Evolutionary conservation across 768 basidiomycete genomes (phyloP).

Genomic region (Flagelloscypha sp.): DNA sequence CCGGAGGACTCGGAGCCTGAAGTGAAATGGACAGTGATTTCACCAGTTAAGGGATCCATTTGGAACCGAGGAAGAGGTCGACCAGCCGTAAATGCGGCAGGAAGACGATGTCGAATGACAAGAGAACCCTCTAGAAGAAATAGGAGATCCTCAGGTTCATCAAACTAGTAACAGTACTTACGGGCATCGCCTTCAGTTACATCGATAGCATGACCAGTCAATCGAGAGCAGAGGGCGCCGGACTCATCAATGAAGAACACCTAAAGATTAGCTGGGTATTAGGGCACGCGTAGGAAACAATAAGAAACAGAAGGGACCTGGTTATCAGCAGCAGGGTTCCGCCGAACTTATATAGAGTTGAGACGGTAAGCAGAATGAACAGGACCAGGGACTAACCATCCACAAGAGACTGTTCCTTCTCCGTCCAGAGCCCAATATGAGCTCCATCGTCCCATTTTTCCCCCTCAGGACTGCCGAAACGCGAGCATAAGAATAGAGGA

Average conservation of each 20-base stretch:
- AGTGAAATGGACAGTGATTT: slow-evolving; percentile 53
- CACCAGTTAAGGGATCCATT: slow-evolving; percentile 43
- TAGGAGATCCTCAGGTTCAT: no score
- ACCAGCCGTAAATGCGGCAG: slow-evolving; percentile 71
- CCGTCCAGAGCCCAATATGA: slow-evolving; percentile 57
- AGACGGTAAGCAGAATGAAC: not conserved
- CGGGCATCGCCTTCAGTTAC: no score
- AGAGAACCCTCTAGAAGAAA: slow-evolving; percentile 46
- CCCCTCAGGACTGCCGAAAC: no score
- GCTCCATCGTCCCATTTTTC: slow-evolving; percentile 53
- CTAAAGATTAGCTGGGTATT: slow-evolving; percentile 26
- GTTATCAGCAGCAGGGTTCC: slow-evolving; percentile 63
- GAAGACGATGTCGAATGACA: slow-evolving; percentile 67
- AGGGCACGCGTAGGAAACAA: not conserved
- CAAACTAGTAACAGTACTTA: no score
- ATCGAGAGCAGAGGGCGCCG: slow-evolving; percentile 69
- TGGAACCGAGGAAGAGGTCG: slow-evolving; percentile 70
- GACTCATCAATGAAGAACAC: slow-evolving; percentile 79
- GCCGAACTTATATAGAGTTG: slow-evolving; percentile 38
- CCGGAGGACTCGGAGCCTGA: slow-evolving; percentile 25
- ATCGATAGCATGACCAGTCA: slow-evolving; percentile 77
- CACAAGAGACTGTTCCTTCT: slow-evolving; percentile 69
- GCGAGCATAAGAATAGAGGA: no score
- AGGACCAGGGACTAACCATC: slow-evolving; percentile 48
- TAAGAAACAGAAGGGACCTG: slow-evolving; percentile 37